phyloP scores from a whole-genome alignment of 225 moss, liverwort and hornwort genomes.

The Pleurozium schreberi region DNA sequence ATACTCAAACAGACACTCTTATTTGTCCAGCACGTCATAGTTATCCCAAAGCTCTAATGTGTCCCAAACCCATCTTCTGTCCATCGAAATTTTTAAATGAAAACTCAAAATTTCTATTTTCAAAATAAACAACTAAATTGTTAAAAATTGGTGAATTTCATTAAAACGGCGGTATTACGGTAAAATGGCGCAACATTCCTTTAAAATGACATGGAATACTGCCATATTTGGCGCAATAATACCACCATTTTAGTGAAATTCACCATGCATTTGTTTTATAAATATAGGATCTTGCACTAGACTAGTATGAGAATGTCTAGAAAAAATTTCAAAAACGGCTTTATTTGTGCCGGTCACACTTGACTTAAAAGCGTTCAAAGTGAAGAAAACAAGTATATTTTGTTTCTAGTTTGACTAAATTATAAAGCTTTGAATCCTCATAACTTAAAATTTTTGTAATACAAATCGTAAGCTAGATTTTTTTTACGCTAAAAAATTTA shows the following conservation, averaged over 20 bases:
- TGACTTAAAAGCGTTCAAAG: not conserved
- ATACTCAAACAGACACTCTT: not conserved
- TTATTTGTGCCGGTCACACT: not conserved
- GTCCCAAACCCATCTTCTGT: not conserved
- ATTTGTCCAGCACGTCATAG: not conserved
- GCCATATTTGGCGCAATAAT: too few species aligned
- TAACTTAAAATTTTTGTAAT: not conserved
- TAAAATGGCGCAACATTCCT: too few species aligned
- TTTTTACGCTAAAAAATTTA: not conserved
- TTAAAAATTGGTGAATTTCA: too few species aligned
- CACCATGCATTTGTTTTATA: too few species aligned
- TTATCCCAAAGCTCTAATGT: accelerated
- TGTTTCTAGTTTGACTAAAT: too few species aligned
- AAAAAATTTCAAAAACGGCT: too few species aligned
- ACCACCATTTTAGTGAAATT: too few species aligned
- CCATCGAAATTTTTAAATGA: too few species aligned
- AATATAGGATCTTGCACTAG: too few species aligned
- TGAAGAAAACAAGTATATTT: not conserved
- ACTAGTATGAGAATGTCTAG: too few species aligned
- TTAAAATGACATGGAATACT: too few species aligned
- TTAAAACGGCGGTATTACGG: too few species aligned
- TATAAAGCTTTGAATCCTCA: not conserved
- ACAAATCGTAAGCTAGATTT: accelerated
- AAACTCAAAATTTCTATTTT: not conserved
- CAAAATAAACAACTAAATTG: not conserved